Evolutionary conservation across 163 green algal species (phyloP).

Genomic region (Chlorella variabilis): DNA sequence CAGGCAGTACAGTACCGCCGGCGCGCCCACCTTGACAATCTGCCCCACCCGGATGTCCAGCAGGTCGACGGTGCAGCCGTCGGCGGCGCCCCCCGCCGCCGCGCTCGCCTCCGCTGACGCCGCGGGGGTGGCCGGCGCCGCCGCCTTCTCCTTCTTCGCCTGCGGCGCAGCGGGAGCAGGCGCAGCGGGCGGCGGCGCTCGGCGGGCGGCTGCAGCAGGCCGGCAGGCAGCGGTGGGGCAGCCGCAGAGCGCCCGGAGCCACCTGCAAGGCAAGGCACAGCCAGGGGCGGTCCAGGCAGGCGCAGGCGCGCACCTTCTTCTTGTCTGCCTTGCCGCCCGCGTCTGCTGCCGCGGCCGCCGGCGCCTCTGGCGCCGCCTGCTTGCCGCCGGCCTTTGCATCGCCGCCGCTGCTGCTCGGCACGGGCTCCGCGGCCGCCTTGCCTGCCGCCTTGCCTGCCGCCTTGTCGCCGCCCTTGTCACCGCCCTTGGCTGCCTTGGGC

Average conservation of each 20-base stretch:
- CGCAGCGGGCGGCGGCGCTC: no score
- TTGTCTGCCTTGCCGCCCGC: slow-evolving; percentile 21
- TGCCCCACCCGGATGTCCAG: slow-evolving; percentile 77
- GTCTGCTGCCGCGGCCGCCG: background rate
- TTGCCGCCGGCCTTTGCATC: background rate
- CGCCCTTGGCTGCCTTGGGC: slow-evolving; percentile 29
- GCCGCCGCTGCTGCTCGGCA: background rate
- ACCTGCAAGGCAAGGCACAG: no score
- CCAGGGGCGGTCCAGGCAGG: no score
- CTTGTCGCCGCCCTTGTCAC: no score
- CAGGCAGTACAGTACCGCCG: no score
- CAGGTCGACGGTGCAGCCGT: slow-evolving; percentile 62
- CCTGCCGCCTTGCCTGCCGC: background rate
- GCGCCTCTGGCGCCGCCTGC: background rate
- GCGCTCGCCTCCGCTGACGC: slow-evolving; percentile 27
- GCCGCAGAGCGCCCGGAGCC: no score
- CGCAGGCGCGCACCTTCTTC: no score
- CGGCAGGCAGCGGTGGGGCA: background rate
- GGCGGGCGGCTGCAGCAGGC: no score
- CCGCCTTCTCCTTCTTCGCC: slow-evolving; percentile 53
- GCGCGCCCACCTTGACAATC: slow-evolving; percentile 66
- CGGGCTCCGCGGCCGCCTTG: background rate
- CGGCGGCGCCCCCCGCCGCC: background rate
- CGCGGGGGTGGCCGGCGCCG: slow-evolving; percentile 16
- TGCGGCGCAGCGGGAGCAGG: slow-evolving; percentile 14